Evolutionary conservation across 2,329 filamentous ascomycete species (phyloP).

Genomic region (Trichophyton schoenleinii): DNA sequence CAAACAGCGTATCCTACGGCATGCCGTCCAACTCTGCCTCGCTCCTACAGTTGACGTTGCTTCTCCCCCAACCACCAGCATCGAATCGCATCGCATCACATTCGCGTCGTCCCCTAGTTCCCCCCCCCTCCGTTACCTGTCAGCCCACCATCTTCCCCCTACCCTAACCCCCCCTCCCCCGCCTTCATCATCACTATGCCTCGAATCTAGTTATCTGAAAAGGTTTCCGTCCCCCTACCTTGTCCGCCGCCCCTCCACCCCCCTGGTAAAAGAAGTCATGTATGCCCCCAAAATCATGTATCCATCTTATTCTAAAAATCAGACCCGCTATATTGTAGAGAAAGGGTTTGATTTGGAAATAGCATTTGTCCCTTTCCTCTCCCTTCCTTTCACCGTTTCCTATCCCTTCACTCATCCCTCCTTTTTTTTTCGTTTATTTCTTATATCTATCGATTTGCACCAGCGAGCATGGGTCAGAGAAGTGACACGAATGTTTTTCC

Average conservation of each 20-base stretch:
- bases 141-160: background rate
- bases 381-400: background rate
- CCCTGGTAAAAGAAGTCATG: slow-evolving; percentile 11
- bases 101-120: background rate
- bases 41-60: background rate
- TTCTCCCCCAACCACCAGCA: background rate
- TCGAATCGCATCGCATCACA: background rate
- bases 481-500: background rate
- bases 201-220: slow-evolving; percentile 13
- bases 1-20: background rate
- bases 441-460: background rate
- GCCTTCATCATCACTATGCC: slow-evolving; percentile 6
- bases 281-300: slow-evolving; percentile 7
- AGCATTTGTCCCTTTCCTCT: slow-evolving; percentile 5
- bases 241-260: slow-evolving; percentile 11
- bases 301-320: slow-evolving; percentile 12
- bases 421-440: background rate
- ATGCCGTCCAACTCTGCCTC: background rate
- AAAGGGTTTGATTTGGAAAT: slow-evolving; percentile 5
- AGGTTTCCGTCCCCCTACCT: slow-evolving; percentile 18
- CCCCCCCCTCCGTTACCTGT: background rate
- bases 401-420: background rate
- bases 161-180: slow-evolving; percentile 1
- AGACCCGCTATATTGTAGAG: slow-evolving; percentile 7
- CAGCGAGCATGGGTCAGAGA: slow-evolving; percentile 2